These are phyloP conservation scores for Wallacemonas sp. DNA, from an alignment of 208 protist species.

Conservation along the genomic window DNA sequence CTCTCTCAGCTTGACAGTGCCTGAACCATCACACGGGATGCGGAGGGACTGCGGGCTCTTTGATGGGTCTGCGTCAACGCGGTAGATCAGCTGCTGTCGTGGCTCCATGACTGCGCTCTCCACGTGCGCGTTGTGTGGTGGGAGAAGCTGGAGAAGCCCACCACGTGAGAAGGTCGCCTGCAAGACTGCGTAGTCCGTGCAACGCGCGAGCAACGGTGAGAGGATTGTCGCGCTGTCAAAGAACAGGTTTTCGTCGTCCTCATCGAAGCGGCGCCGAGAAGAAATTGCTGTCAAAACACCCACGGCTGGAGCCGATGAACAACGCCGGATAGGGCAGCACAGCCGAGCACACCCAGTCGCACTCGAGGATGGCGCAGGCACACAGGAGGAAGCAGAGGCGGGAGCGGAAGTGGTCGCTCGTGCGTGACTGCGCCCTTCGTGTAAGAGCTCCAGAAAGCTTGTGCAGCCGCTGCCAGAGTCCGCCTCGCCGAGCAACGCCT, in stretches of 20 bases:
- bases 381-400: too few species aligned
- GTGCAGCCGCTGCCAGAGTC: background rate
- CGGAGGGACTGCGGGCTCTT: constrained; percentile 9
- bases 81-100: constrained; percentile 25
- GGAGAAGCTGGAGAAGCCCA: constrained; percentile 15
- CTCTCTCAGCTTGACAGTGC: constrained; percentile 24
- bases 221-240: constrained; percentile 22
- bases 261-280: constrained; percentile 3
- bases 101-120: constrained; percentile 6
- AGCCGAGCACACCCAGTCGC: background rate
- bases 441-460: constrained; percentile 19
- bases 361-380: too few species aligned
- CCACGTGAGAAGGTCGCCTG: constrained; percentile 25
- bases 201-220: constrained; percentile 15
- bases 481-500: constrained; percentile 15
- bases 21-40: background rate
- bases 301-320: background rate
- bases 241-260: constrained; percentile 27
- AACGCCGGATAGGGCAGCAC: constrained; percentile 16
- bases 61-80: constrained; percentile 1
- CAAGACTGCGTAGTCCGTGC: constrained; percentile 23
- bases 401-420: too few species aligned
- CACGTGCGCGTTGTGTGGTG: background rate
- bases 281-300: constrained; percentile 19
- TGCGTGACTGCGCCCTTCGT: background rate